Percentiles rank a stretch among this genome's conserved stretches.
These are phyloP conservation scores for Amanita jacksonii DNA, from an alignment of 768 basidiomycete genomes.

Conservation along the genomic window DNA sequence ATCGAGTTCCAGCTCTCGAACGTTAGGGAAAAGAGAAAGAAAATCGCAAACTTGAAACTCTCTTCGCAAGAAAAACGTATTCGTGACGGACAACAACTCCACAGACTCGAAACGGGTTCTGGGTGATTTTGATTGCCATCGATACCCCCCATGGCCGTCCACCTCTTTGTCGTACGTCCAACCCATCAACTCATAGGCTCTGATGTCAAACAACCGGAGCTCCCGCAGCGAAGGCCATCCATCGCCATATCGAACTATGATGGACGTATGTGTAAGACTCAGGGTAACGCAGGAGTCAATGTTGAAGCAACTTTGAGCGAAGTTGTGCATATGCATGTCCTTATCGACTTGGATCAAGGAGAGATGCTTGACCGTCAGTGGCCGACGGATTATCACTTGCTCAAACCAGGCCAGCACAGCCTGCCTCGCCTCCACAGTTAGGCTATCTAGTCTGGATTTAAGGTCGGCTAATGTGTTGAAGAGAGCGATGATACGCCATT, in stretches of 20 bases:
- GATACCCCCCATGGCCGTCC: background rate
- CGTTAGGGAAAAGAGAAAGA: constrained; percentile 1
- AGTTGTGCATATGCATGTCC: background rate
- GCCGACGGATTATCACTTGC: background rate
- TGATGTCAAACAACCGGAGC: constrained; percentile 1
- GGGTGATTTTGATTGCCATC: background rate
- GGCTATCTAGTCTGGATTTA: background rate
- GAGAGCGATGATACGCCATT: background rate
- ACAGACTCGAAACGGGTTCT: background rate
- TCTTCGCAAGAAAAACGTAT: background rate
- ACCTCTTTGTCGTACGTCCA: constrained; percentile 1
- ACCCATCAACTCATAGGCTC: background rate
- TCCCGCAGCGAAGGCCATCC: background rate
- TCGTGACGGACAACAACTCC: constrained; percentile 1
- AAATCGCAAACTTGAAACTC: constrained; percentile 1
- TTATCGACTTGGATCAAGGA: constrained; percentile 4
- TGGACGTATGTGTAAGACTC: background rate
- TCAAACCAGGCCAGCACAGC: background rate
- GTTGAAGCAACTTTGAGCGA: constrained; percentile 1
- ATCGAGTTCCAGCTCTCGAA: constrained; percentile 3
- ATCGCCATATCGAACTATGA: background rate
- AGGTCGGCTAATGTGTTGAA: constrained; percentile 1
- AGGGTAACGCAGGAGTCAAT: constrained; percentile 1
- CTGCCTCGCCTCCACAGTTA: constrained; percentile 3
- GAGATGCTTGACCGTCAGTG: constrained; percentile 1